phyloP scores from a whole-genome alignment of 345 rosid genomes.

The Pistacia vera region DNA sequence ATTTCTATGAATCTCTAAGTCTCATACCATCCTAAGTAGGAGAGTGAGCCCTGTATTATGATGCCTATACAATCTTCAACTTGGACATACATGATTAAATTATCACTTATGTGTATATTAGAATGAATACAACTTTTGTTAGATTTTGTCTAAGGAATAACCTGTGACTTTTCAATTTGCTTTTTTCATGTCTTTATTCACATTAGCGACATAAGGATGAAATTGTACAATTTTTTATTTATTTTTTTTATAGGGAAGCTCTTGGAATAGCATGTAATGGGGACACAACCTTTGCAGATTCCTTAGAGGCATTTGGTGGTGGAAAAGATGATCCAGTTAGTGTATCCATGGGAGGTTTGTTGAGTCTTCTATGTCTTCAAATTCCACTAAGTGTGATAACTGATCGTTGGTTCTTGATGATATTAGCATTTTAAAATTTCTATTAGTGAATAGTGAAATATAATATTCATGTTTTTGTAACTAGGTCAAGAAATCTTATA shows the following conservation, averaged over 20 bases:
- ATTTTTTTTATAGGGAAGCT: constrained; percentile 48
- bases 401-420: not conserved
- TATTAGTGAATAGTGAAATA: not conserved
- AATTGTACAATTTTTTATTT: not conserved
- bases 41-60: too few relatives aligned
- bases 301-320: constrained; percentile 84
- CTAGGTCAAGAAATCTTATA: not conserved
- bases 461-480: not conserved
- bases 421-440: not conserved
- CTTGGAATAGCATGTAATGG: constrained; percentile 76
- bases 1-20: too few relatives aligned
- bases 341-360: constrained; percentile 82
- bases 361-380: constrained; percentile 17
- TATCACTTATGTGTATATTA: too few relatives aligned
- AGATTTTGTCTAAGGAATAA: too few relatives aligned
- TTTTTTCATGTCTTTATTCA: not conserved
- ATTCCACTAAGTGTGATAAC: not conserved
- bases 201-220: not conserved
- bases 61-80: too few relatives aligned
- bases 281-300: constrained; percentile 63
- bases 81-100: too few relatives aligned
- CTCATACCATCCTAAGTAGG: too few relatives aligned
- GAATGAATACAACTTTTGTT: too few relatives aligned
- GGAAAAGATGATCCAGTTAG: constrained; percentile 87
- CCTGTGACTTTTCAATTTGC: too few relatives aligned